Evolutionary conservation across 2,329 filamentous ascomycete species (phyloP).

Genomic region (Tolypocladium ophioglossoides): DNA sequence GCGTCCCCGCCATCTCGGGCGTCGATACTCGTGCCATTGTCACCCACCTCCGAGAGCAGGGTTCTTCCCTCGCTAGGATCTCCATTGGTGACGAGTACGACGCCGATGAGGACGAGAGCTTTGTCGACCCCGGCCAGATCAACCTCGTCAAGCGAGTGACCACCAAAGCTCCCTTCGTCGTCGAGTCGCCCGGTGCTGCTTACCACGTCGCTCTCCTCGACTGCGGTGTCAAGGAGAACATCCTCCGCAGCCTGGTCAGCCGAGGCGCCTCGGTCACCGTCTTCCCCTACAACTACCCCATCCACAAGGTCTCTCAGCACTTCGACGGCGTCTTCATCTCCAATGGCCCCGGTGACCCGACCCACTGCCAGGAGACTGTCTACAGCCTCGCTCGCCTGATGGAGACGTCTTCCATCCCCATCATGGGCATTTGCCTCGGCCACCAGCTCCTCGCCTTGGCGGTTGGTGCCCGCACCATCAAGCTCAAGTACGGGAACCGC

Average conservation of each 20-base stretch:
- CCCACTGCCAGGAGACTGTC: constrained; percentile 88
- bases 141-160: constrained; percentile 93
- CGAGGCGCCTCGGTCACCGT: constrained; percentile 88
- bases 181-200: constrained; percentile 71
- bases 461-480: constrained; percentile 79
- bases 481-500: constrained; percentile 98
- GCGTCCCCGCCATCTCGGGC: constrained; percentile 89
- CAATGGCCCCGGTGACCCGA: constrained; percentile 96
- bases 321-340: constrained; percentile 99
- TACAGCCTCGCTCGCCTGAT: constrained; percentile 88
- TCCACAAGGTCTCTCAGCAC: constrained; percentile 96
- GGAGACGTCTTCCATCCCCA: constrained; percentile 78
- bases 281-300: constrained; percentile 93
- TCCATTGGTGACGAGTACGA: constrained; percentile 96
- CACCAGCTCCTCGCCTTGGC: constrained; percentile 93
- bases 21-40: constrained; percentile 97
- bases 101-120: constrained; percentile 94
- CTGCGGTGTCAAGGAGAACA: constrained; percentile 99
- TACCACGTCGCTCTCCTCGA: constrained; percentile 92
- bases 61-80: constrained; percentile 90
- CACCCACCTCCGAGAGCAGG: constrained; percentile 89
- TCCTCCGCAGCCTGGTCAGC: constrained; percentile 84
- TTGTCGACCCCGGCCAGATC: constrained; percentile 89
- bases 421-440: constrained; percentile 97
- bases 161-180: constrained; percentile 96